Evolutionary conservation across 768 basidiomycete species (phyloP), one percentile per base, ranked within the genome.

Genomic region (Pulveroboletus sp.): DNA sequence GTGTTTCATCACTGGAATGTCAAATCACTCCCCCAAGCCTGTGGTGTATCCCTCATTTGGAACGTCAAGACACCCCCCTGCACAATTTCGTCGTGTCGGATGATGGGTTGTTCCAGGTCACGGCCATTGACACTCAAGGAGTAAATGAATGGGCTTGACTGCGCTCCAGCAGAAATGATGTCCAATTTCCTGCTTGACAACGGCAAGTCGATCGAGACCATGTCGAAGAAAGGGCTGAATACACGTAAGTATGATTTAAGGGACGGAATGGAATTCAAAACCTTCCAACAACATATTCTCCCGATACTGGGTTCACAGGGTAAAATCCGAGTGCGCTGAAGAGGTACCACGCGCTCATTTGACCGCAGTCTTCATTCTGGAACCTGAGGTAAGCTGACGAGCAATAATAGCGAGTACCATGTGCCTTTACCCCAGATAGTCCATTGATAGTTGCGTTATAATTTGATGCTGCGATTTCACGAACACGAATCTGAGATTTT

Each of bases 291-390:
- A 90, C 72, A 52, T 91, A 92, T 58, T 81, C 79, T 2, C 79
- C 82, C 0, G 84, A 86, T 0, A 85, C 85, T 0, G 90, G 90
- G 60, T 91, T 85, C 34, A 91, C 87, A 32, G 87, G 88, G 57
- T 92, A 92, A 65, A 92, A 87, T 1, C 90, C 89, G 66, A 93
- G 74, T 0, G 87, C 81, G 42, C 81, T 84, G 69, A 90, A 91
- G 13, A 91, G 75, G 57, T 84, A 91, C 90, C 90, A 92, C 1
- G 89, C 86, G 57, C 85, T 88, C 90, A 92, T 92, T 63, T 93
- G 90, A 1, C 90, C 89, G 54, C 89, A 91, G 60, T 93, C 90
- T 63, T 93, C 90, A 57, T 92, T 93, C 85, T 90, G 51, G 21
- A 1, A 10, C 45, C 11, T 9, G 17, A 27, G 31, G 19, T 50